Conservation (phyloP, 164 flowering plant genomes). For the Liquidambar formosana region DNA sequence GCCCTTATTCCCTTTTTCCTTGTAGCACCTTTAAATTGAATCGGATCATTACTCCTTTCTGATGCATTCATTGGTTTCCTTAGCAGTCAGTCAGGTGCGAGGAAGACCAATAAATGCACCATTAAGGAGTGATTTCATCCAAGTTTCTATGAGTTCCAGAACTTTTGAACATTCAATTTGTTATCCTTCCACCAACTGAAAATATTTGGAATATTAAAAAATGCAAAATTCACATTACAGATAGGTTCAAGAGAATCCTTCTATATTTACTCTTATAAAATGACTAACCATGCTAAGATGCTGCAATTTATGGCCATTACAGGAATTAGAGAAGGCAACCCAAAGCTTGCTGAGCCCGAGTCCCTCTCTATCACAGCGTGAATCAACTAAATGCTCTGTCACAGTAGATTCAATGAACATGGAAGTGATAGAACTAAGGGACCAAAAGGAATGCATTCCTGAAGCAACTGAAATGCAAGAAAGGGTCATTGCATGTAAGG, state of each 20-base stretch:
- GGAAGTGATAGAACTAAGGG: constrained; percentile 10
- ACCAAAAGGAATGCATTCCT: constrained; percentile 3
- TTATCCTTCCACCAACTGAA: neutral
- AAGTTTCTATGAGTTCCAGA: no score
- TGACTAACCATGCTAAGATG: neutral
- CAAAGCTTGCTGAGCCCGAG: neutral
- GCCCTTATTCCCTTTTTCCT: no score
- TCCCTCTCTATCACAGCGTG: constrained; percentile 8
- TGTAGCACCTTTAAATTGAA: no score
- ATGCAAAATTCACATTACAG: neutral
- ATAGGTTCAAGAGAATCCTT: neutral
- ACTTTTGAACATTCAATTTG: no score
- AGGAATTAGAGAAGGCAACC: constrained; percentile 15
- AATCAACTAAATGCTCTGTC: constrained; percentile 4
- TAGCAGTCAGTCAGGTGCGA: no score
- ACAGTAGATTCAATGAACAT: neutral
- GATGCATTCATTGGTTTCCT: no score
- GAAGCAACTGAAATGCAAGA: constrained; percentile 23
- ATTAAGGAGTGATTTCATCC: no score
- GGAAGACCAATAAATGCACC: no score
- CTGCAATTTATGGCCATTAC: neutral
- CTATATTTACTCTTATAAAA: neutral
- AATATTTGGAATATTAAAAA: neutral
- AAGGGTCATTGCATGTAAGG: constrained; percentile 32
- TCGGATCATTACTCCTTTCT: no score